Percentiles rank a stretch among this genome's conserved stretches.
Conservation (phyloP, 2,329 filamentous ascomycete genomes). For the Ascosphaera apis region DNA sequence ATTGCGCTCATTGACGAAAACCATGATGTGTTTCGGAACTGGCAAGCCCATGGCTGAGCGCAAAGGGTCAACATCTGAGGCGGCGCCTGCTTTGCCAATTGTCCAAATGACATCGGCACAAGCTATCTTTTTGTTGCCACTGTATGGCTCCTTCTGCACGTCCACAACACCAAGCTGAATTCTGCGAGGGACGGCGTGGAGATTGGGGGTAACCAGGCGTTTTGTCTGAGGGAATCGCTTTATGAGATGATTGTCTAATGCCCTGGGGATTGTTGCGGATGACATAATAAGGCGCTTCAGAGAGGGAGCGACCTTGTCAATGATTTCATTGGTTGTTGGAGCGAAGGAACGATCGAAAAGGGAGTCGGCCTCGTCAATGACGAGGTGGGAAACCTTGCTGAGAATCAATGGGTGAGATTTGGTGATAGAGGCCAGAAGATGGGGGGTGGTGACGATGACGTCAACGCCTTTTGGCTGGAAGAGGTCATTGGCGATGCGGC, state of each 20-base stretch:
- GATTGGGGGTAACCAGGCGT: slow-evolving; percentile 78
- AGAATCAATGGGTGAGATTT: slow-evolving; percentile 79
- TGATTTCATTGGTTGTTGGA: slow-evolving; percentile 55
- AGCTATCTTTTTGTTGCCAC: slow-evolving; percentile 75
- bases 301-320: slow-evolving; percentile 61
- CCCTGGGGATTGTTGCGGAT: slow-evolving; percentile 83
- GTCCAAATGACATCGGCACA: slow-evolving; percentile 91
- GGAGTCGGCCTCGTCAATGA: slow-evolving; percentile 91
- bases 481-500: slow-evolving; percentile 61
- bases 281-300: slow-evolving; percentile 74
- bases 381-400: slow-evolving; percentile 67
- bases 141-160: slow-evolving; percentile 76
- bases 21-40: slow-evolving; percentile 64
- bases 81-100: slow-evolving; percentile 55
- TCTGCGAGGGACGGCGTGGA: slow-evolving; percentile 84
- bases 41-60: slow-evolving; percentile 19
- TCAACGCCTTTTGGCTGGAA: slow-evolving; percentile 68
- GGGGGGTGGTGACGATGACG: slow-evolving; percentile 67
- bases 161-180: slow-evolving; percentile 89
- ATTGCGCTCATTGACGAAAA: slow-evolving; percentile 93
- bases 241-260: slow-evolving; percentile 65
- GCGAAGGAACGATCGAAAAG: slow-evolving; percentile 85
- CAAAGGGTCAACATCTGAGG: slow-evolving; percentile 11
- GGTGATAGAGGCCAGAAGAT: slow-evolving; percentile 69
- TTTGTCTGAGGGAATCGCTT: slow-evolving; percentile 60